phyloP scores from a whole-genome alignment of 2,329 filamentous ascomycete species.

The Macrophomina phaseolina region DNA sequence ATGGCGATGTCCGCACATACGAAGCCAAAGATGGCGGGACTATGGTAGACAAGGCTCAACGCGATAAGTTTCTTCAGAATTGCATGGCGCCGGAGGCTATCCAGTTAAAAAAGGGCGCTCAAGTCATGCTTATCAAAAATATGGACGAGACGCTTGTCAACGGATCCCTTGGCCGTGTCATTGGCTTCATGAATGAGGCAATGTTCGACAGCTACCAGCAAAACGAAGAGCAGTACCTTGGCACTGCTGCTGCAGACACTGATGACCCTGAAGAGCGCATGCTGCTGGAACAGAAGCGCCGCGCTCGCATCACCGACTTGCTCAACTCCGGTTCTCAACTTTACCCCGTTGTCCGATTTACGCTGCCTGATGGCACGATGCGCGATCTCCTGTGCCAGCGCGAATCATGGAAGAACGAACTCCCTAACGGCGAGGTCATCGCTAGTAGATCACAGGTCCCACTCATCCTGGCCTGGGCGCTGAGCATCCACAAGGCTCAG shows the following conservation, averaged over 20 bases:
- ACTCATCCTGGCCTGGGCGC: slow-evolving; percentile 92
- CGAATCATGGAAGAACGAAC: slow-evolving; percentile 94
- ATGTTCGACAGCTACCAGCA: slow-evolving; percentile 64
- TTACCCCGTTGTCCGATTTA: slow-evolving; percentile 86
- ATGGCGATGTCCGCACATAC: slow-evolving; percentile 71
- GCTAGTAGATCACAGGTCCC: slow-evolving; percentile 78
- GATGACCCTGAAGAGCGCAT: slow-evolving; percentile 49
- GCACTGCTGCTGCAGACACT: slow-evolving; percentile 29
- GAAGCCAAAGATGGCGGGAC: slow-evolving; percentile 76
- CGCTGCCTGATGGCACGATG: slow-evolving; percentile 75
- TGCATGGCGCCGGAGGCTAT: slow-evolving; percentile 91
- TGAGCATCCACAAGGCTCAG: slow-evolving; percentile 98
- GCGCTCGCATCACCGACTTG: slow-evolving; percentile 49
- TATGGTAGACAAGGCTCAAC: slow-evolving; percentile 67
- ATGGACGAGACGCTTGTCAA: slow-evolving; percentile 94
- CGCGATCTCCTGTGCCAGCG: slow-evolving; percentile 80
- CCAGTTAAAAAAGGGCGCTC: slow-evolving; percentile 85
- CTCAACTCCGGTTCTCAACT: slow-evolving; percentile 59
- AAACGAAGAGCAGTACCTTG: slow-evolving; percentile 62
- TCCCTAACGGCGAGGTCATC: slow-evolving; percentile 93
- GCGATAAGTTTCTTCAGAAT: slow-evolving; percentile 80
- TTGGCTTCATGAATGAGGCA: slow-evolving; percentile 75
- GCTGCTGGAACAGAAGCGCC: slow-evolving; percentile 61
- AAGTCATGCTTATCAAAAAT: slow-evolving; percentile 99
- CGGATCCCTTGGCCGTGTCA: slow-evolving; percentile 86